A percentile compares a stretch with the other conserved stretches of the same genome.
Conservation (phyloP, 129 eudicot genomes). For the Logfia minima region DNA sequence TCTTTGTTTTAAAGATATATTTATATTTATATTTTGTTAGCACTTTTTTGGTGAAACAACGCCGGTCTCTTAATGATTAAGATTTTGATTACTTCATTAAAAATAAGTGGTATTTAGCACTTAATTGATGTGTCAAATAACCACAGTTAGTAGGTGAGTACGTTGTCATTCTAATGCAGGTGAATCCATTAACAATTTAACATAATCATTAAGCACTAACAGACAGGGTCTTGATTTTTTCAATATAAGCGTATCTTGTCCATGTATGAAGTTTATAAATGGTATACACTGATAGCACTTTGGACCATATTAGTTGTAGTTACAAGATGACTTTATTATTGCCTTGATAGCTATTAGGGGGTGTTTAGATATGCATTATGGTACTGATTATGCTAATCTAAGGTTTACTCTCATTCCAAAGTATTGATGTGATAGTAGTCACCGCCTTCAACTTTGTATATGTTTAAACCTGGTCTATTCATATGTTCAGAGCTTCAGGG, state of each 20-base stretch:
- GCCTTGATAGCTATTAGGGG: not conserved
- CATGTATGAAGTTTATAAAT: not conserved
- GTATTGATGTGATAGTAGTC: not conserved
- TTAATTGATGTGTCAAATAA: not conserved
- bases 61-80: not conserved
- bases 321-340: not conserved
- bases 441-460: not conserved
- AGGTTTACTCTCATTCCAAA: not conserved
- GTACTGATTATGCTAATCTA: not conserved
- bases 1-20: not conserved
- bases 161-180: not conserved
- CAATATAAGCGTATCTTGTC: not conserved
- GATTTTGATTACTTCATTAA: not conserved
- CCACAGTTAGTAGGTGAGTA: not conserved
- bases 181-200: not conserved
- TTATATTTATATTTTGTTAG: not conserved
- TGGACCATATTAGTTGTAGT: not conserved
- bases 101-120: not conserved
- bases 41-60: not conserved
- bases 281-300: not conserved
- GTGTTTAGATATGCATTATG: not conserved
- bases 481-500: slow-evolving; percentile 83
- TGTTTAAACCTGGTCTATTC: slow-evolving; percentile 18
- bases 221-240: not conserved
- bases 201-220: not conserved